Percentiles rank a stretch among this genome's conserved stretches.
phyloP scores from a whole-genome alignment of 1,284 basidiomycete species.

The Austroboletus sp. region DNA sequence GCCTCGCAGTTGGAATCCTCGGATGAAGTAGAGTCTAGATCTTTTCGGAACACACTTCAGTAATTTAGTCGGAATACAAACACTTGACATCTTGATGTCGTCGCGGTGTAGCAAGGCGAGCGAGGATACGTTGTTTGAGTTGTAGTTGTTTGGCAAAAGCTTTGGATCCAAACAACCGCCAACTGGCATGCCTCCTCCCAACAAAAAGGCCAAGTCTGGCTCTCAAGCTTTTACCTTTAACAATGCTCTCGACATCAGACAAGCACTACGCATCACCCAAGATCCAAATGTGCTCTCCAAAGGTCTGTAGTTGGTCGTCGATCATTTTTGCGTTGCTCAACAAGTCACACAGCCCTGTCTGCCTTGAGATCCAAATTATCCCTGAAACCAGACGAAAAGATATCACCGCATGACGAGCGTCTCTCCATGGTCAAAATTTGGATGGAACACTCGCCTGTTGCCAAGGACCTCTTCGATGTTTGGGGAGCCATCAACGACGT shows the following conservation, averaged over 20 bases:
- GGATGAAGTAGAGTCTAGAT: too few relatives aligned
- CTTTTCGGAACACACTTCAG: too few relatives aligned
- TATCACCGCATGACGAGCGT: slow-evolving; percentile 48
- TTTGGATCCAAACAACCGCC: slow-evolving; percentile 27
- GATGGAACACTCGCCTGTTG: slow-evolving; percentile 51
- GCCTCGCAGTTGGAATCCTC: too few relatives aligned
- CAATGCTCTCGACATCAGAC: slow-evolving; percentile 24
- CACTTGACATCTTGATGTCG: too few relatives aligned
- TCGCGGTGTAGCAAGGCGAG: too few relatives aligned
- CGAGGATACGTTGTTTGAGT: not conserved
- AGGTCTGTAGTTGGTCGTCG: slow-evolving; percentile 15
- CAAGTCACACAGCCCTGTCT: slow-evolving; percentile 36
- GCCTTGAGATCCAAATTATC: slow-evolving; percentile 35
- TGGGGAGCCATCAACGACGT: slow-evolving; percentile 55
- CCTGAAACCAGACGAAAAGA: slow-evolving; percentile 21
- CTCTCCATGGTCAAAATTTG: slow-evolving; percentile 54
- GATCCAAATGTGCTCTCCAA: slow-evolving; percentile 21
- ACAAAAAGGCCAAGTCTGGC: slow-evolving; percentile 15
- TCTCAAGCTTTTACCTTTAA: slow-evolving; percentile 10
- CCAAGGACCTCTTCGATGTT: slow-evolving; percentile 53
- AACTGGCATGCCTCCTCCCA: slow-evolving; percentile 8
- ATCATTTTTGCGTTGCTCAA: not conserved
- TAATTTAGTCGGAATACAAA: too few relatives aligned
- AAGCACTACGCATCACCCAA: slow-evolving; percentile 14
- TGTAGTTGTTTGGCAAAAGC: slow-evolving; percentile 24